These are phyloP conservation scores for Nissolia schottii DNA, from an alignment of 306 rosid species.

Conservation along the genomic window DNA sequence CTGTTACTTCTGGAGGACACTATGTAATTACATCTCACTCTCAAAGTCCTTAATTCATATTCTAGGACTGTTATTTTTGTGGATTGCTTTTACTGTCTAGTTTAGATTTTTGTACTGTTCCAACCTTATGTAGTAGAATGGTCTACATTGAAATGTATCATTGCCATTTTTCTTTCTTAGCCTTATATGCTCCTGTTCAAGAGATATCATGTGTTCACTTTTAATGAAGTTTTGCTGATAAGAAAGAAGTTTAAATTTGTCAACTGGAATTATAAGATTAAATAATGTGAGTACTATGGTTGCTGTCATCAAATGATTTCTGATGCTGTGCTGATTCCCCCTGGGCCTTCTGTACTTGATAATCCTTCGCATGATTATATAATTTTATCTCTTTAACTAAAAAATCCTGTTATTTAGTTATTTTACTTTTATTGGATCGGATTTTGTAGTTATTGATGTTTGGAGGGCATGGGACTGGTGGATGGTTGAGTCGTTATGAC, in stretches of 20 bases:
- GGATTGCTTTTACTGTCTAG: conserved; percentile 2
- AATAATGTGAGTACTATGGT: not conserved
- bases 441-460: conserved; percentile 73
- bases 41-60: conserved; percentile 3
- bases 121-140: not conserved
- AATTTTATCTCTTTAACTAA: not conserved
- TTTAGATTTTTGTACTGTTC: not conserved
- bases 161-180: conserved; percentile 4
- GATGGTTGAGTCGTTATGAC: conserved; percentile 99
- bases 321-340: not conserved
- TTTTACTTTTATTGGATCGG: conserved; percentile 13
- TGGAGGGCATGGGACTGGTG: conserved; percentile 99
- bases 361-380: conserved; percentile 1
- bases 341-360: not conserved
- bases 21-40: conserved; percentile 51
- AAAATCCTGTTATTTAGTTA: conserved; percentile 19
- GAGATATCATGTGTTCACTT: not conserved
- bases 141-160: not conserved
- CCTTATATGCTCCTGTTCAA: not conserved
- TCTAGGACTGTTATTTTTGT: conserved; percentile 3
- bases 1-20: conserved; percentile 82
- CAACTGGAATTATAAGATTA: not conserved
- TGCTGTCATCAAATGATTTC: not conserved
- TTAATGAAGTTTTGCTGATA: not conserved
- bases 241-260: not conserved